phyloP scores from a whole-genome alignment of 495 filamentous ascomycete species.

The Neurospora cerealis region DNA sequence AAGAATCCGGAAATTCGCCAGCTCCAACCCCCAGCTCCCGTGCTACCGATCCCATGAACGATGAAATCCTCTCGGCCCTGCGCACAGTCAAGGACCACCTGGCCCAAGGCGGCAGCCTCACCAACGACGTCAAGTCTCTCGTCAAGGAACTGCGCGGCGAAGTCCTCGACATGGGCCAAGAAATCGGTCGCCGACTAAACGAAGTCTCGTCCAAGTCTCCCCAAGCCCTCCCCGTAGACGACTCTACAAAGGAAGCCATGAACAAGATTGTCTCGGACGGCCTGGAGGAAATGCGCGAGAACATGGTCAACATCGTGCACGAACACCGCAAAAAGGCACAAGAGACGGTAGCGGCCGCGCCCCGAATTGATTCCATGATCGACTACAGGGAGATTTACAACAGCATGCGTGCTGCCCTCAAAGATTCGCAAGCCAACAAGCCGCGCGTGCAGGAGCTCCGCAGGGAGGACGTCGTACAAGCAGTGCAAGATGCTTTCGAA shows the following conservation, averaged over 20 bases:
- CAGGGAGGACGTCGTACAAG: constrained; percentile 74
- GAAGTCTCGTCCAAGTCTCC: constrained; percentile 41
- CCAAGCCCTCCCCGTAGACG: constrained; percentile 21
- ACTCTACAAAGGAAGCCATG: constrained; percentile 57
- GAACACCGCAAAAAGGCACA: constrained; percentile 61
- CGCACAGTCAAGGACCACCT: constrained; percentile 80
- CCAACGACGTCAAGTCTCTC: constrained; percentile 80
- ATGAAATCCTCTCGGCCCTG: constrained; percentile 69
- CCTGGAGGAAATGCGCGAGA: constrained; percentile 66
- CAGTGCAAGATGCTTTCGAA: constrained; percentile 81
- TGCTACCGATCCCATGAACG: constrained; percentile 38
- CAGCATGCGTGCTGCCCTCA: constrained; percentile 66
- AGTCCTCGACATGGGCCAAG: constrained; percentile 85
- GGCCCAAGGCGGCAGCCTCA: constrained; percentile 71
- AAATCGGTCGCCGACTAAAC: constrained; percentile 76
- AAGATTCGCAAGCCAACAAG: constrained; percentile 49
- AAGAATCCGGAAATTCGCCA: constrained; percentile 15
- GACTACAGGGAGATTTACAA: constrained; percentile 74
- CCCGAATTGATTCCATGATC: constrained; percentile 26
- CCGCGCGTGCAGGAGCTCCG: constrained; percentile 29
- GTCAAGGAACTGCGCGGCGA: constrained; percentile 85
- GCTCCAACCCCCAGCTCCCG: constrained; percentile 10
- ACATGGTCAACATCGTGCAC: constrained; percentile 64
- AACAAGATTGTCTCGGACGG: constrained; percentile 68
- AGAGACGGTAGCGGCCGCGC: constrained; percentile 10